Conservation (phyloP, 1,139 yeast genomes). For the Saccharomyces uvarum region DNA sequence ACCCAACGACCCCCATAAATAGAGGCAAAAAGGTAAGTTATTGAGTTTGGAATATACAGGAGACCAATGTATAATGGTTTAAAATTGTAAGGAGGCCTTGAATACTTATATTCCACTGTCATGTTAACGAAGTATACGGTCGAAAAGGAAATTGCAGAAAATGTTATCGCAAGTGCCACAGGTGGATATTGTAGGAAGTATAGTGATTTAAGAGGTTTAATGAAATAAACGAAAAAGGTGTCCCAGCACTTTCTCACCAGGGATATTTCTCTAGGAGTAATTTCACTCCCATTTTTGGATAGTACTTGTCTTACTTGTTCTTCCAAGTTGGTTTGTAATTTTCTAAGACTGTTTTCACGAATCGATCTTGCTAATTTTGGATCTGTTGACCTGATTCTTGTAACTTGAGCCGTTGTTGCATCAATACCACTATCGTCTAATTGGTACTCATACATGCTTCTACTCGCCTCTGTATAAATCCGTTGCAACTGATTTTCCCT, state of each 20-base stretch:
- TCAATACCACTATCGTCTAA: constrained; percentile 6
- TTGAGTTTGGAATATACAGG: constrained; percentile 75
- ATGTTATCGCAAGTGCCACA: constrained; percentile 54
- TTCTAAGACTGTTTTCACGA: constrained; percentile 15
- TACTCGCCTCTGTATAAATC: constrained; percentile 11
- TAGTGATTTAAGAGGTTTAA: constrained; percentile 45
- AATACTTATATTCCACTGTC: constrained; percentile 58
- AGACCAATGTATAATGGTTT: constrained; percentile 60
- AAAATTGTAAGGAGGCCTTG: constrained; percentile 63
- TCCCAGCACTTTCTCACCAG: constrained; percentile 19
- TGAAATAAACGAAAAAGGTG: constrained; percentile 37
- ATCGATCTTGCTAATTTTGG: constrained; percentile 21
- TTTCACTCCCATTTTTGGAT: constrained; percentile 18
- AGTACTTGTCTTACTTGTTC: constrained; percentile 27
- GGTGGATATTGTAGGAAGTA: constrained; percentile 62
- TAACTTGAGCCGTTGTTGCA: constrained; percentile 23
- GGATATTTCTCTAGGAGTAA: constrained; percentile 6
- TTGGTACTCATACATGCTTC: constrained; percentile 8
- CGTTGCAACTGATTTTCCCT: constrained; percentile 7
- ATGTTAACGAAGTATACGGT: constrained; percentile 67
- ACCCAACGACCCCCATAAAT: constrained; percentile 75
- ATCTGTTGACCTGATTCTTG: constrained; percentile 28
- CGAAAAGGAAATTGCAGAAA: constrained; percentile 62
- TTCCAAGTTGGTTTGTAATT: constrained; percentile 18
- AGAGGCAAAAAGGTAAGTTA: constrained; percentile 67